These are phyloP conservation scores for Colletotrichum horii DNA, from an alignment of 2,329 filamentous ascomycete species.

Conservation along the genomic window DNA sequence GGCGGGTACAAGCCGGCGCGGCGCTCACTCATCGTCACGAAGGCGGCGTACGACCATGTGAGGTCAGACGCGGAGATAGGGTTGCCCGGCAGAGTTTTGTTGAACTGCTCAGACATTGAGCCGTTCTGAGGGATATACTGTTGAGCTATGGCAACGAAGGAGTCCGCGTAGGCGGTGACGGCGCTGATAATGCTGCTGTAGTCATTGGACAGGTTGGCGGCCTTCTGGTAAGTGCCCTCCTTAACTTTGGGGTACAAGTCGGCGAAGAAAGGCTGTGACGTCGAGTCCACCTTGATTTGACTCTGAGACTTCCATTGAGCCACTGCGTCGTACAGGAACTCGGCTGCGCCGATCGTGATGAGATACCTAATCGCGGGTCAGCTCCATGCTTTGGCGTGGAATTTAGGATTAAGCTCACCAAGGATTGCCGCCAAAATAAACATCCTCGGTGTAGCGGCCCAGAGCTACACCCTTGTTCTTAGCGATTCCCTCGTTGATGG, in stretches of 20 bases:
- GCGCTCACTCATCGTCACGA: slow-evolving; percentile 50
- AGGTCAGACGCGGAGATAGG: slow-evolving; percentile 52
- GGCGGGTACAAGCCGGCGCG: slow-evolving; percentile 37
- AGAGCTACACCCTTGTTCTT: slow-evolving; percentile 47
- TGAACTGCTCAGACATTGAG: slow-evolving; percentile 54
- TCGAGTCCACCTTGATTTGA: slow-evolving; percentile 51
- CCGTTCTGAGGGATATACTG: slow-evolving; percentile 54
- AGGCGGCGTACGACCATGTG: slow-evolving; percentile 59
- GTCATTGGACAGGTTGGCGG: slow-evolving; percentile 31
- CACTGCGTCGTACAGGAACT: slow-evolving; percentile 62
- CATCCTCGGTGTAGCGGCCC: slow-evolving; percentile 55
- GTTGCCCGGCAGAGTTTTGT: slow-evolving; percentile 37
- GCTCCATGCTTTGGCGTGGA: background rate
- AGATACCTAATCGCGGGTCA: slow-evolving; percentile 39
- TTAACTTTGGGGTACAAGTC: slow-evolving; percentile 53
- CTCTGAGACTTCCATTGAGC: slow-evolving; percentile 56
- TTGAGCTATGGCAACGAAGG: slow-evolving; percentile 52
- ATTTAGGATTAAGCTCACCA: slow-evolving; percentile 39
- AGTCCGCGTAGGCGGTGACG: slow-evolving; percentile 59
- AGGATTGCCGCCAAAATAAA: slow-evolving; percentile 62
- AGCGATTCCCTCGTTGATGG: slow-evolving; percentile 54
- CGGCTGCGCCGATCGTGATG: slow-evolving; percentile 60
- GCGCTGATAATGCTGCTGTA: slow-evolving; percentile 50
- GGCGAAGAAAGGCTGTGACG: slow-evolving; percentile 61
- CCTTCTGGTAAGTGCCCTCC: slow-evolving; percentile 49